Base-by-base conservation (phyloP, 306 rosid genomes). In the Vigna reflexopilosa region DNA sequence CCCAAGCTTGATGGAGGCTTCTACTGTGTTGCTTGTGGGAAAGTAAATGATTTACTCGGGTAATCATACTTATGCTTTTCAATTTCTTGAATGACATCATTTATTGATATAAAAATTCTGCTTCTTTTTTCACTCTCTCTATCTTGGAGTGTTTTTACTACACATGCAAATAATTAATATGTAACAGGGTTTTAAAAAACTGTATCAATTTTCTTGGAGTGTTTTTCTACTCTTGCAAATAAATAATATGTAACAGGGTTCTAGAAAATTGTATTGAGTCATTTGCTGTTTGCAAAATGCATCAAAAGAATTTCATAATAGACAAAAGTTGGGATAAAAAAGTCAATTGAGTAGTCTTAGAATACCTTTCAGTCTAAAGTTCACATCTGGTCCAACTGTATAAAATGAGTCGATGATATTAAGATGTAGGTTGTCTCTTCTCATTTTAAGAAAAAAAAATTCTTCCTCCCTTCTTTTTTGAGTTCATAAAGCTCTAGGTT, bases 21-120 rank as follows among this genome's bases (percentile, higher is more conserved):
- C 87, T 81, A 77, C 77, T 95, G 99, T 74, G 85, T 91, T 65
- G 86, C 96, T 28, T 95, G 99, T 81, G 87, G 98, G 76, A 91
- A 95, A 85, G 56, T 87, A 72, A 95, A 93, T 84, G 97, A 93
- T 87, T 86, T 95, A 79, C 96, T 93, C 10, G 90, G 99, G 98
- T 93, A 91, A 90, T 66, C 75, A 50, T 76, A 32, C 69, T 50
- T 75, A n/a, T 56, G 38, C 19, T 81, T 75, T 79, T 10, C 13
- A 22, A 67, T 70, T 74, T 79, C 72, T 70, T 70, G 42, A 44
- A 57, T 79, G 22, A 58, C 11, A 70, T 66, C 30, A 17, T 34
- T 47, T 71, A 65, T 75, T 10, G 36, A 57, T 17, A 63, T 70
- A 20, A 70, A 68, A 61, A 52, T 56, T 6, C 11, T 48, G 63